Evolutionary conservation across 129 eudicot genomes (phyloP), one percentile per base, ranked within the genome.

Genomic region (Rutidosis leptorrhynchoides): DNA sequence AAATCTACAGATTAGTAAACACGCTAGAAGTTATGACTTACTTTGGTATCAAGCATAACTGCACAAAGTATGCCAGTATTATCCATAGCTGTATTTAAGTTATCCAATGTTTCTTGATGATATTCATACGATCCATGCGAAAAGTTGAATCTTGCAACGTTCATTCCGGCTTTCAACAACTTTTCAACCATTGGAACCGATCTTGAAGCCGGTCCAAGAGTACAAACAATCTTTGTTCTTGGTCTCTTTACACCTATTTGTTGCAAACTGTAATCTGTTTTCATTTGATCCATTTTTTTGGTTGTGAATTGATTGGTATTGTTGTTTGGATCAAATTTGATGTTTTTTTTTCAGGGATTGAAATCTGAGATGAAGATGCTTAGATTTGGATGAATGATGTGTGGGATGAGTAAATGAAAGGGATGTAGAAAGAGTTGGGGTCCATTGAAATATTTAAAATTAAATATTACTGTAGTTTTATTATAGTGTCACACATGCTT

Each of bases 11-110:
- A 42, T 48, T 7, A 46, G 9, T 29, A 22, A 49, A 76, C 29
- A 40, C n/a, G n/a, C n/a, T n/a, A 26, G 5, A 70, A 29, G 46
- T 53, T 22, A 63, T 1, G 0, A 77, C 73, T 59, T 46, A 70
- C 90, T 77, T 84, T 84, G 15, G 90, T 81, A 54, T 84, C 90
- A 15, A 84, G 71, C 90, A 84, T 84, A 24, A 84, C 90, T 9
- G 90, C 86, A 65, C 90, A 84, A 3, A 81, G 81, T 23, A 78
- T 74, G 30, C 75, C 77, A 6, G 86, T 81, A 20, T 84, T 81
- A 12, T 35, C 74, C 76, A 84, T 69, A 23, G 90, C 90, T 2
- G 79, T 51, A 0, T 72, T 60, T 5, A 84, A 75, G 33, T 84
- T 84, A 62, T 78, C 75, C 1, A 84, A 77, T 3, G 90, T 84